Conservation (phyloP, 768 basidiomycete species). For the Psilocybe cyanescens region DNA sequence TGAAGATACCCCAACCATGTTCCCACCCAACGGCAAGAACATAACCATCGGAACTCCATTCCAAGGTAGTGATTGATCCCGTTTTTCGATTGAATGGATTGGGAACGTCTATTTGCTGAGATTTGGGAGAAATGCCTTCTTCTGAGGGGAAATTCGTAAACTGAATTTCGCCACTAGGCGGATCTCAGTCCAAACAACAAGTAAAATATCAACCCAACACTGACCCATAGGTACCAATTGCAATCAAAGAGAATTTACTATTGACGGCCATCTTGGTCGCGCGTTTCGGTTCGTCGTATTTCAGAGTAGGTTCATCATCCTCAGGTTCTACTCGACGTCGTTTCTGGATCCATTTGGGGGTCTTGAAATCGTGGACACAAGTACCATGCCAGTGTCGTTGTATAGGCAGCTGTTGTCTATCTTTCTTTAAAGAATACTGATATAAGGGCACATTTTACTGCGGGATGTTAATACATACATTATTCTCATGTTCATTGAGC, state of each 20-base stretch:
- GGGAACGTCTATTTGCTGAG: slow-evolving; percentile 66
- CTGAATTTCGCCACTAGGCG: slow-evolving; percentile 63
- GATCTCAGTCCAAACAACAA: background rate
- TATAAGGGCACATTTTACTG: background rate
- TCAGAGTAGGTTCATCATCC: slow-evolving; percentile 32
- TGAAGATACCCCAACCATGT: slow-evolving; percentile 89
- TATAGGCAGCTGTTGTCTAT: slow-evolving; percentile 18
- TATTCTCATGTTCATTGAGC: slow-evolving; percentile 22
- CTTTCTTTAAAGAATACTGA: background rate
- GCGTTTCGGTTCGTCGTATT: slow-evolving; percentile 68
- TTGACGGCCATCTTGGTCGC: slow-evolving; percentile 75
- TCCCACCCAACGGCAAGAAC: slow-evolving; percentile 93
- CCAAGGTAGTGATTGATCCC: slow-evolving; percentile 68
- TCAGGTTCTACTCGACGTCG: slow-evolving; percentile 59
- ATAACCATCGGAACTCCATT: slow-evolving; percentile 97
- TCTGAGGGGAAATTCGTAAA: slow-evolving; percentile 71
- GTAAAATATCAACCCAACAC: slow-evolving; percentile 1
- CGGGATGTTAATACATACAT: slow-evolving; percentile 20
- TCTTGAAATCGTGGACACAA: slow-evolving; percentile 76
- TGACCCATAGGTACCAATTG: slow-evolving; percentile 77
- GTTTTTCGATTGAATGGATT: slow-evolving; percentile 59
- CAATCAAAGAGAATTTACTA: slow-evolving; percentile 78
- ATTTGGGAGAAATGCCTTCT: slow-evolving; percentile 57
- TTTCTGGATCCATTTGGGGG: slow-evolving; percentile 82
- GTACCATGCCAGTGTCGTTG: slow-evolving; percentile 70